Percentiles rank a stretch among this genome's conserved stretches.
phyloP scores from a whole-genome alignment of 768 basidiomycete genomes.

The Brasilioporus rufonigricans region DNA sequence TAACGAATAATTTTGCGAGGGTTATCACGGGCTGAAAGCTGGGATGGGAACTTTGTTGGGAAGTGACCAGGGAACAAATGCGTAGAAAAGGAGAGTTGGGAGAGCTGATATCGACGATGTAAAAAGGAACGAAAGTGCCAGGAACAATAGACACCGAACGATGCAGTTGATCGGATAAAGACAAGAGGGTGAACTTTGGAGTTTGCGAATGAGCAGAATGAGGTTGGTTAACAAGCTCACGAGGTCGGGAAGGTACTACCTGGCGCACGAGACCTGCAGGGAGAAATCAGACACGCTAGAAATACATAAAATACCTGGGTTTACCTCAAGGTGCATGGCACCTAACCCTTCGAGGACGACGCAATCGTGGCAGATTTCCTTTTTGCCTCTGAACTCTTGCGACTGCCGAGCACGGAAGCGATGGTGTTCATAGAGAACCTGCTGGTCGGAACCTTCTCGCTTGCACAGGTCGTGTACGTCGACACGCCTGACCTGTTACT shows the following conservation, averaged over 20 bases:
- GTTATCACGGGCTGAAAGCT: background rate
- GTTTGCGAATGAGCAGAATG: background rate
- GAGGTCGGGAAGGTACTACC: background rate
- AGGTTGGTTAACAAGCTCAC: background rate
- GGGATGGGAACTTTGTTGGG: background rate
- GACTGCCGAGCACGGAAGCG: slow-evolving; percentile 22
- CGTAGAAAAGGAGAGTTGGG: slow-evolving; percentile 1
- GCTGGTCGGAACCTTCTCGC: slow-evolving; percentile 23
- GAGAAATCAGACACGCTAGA: background rate
- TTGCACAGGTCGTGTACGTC: slow-evolving; percentile 29
- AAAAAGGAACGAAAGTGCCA: slow-evolving; percentile 5
- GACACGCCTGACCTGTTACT: slow-evolving; percentile 28
- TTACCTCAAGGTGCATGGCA: slow-evolving; percentile 2
- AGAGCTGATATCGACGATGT: slow-evolving; percentile 2
- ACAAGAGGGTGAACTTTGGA: background rate
- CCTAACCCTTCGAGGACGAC: slow-evolving; percentile 26
- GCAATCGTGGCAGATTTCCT: slow-evolving; percentile 26
- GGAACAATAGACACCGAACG: slow-evolving; percentile 2
- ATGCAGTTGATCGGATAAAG: background rate
- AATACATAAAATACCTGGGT: no score
- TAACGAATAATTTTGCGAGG: slow-evolving; percentile 13
- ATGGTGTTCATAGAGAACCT: slow-evolving; percentile 29
- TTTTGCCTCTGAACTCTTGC: slow-evolving; percentile 28
- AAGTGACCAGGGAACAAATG: slow-evolving; percentile 7
- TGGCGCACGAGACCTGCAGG: background rate